Percentiles rank a stretch among this genome's conserved stretches.
These are phyloP conservation scores for Trichoderma breve DNA, from an alignment of 2,329 filamentous ascomycete genomes.

Conservation along the genomic window DNA sequence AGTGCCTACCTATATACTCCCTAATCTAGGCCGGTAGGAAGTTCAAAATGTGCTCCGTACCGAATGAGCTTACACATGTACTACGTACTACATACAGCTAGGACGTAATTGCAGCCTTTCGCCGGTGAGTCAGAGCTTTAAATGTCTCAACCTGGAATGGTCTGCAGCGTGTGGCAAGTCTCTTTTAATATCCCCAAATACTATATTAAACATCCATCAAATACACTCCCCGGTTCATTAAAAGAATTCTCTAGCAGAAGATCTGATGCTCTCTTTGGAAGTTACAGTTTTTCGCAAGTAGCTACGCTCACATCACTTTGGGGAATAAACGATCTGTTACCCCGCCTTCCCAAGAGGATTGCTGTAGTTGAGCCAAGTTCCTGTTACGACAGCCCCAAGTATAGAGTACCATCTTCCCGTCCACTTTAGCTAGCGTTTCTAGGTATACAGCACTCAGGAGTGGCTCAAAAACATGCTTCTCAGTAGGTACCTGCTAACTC, in stretches of 20 bases:
- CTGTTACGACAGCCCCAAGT: background rate
- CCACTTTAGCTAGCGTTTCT: background rate
- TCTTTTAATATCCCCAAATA: background rate
- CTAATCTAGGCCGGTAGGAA: background rate
- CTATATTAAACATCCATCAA: background rate
- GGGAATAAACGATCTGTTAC: background rate
- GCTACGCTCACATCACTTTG: background rate
- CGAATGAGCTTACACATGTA: background rate
- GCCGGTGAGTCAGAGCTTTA: conserved; percentile 6
- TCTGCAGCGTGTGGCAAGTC: background rate
- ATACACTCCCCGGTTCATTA: background rate
- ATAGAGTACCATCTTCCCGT: background rate
- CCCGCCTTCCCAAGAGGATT: background rate
- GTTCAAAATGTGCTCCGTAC: background rate
- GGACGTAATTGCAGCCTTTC: background rate
- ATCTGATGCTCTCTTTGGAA: background rate
- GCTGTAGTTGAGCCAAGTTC: background rate
- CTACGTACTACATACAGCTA: background rate
- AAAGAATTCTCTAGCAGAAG: background rate
- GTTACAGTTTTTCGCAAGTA: background rate
- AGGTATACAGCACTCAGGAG: background rate
- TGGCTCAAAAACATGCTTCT: background rate
- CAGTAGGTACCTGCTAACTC: background rate
- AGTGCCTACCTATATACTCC: background rate
- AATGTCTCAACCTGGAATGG: background rate